A percentile compares a stretch with the other conserved stretches of the same genome.
phyloP scores from a whole-genome alignment of 108 stramenopile species.

The Mediolabrus comicus region DNA sequence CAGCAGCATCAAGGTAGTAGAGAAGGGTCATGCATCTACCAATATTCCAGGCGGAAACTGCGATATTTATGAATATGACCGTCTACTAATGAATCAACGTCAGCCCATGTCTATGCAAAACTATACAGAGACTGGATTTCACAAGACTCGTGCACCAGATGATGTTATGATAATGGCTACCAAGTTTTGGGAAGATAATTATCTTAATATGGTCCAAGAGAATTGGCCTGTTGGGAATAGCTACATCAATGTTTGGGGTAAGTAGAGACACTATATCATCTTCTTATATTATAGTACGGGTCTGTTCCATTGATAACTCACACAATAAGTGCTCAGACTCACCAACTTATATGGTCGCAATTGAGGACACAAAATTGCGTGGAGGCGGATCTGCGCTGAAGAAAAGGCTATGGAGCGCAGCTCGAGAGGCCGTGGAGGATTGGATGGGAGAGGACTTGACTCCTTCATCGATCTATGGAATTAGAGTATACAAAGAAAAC shows the following conservation, averaged over 20 bases:
- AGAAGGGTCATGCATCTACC: too few species aligned
- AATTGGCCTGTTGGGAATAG: conserved; percentile 57
- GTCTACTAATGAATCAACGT: conserved; percentile 52
- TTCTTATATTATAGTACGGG: conserved; percentile 35
- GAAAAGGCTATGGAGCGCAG: conserved; percentile 47
- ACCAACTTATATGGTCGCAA: conserved; percentile 35
- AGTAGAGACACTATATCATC: not conserved
- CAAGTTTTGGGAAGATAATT: conserved; percentile 56
- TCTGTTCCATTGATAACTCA: too few species aligned
- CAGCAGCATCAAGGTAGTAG: too few species aligned
- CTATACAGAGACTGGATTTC: conserved; percentile 57
- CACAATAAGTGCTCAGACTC: too few species aligned
- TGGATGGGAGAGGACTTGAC: conserved; percentile 68
- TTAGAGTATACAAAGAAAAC: conserved; percentile 59
- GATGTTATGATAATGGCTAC: conserved; percentile 31
- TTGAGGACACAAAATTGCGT: conserved; percentile 47
- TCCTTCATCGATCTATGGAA: conserved; percentile 70
- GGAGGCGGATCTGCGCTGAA: conserved; percentile 43
- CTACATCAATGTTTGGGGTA: conserved; percentile 28
- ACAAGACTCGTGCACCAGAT: conserved; percentile 51
- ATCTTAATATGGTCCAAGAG: conserved; percentile 38
- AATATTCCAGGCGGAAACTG: too few species aligned
- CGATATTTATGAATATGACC: conserved; percentile 57
- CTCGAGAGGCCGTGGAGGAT: conserved; percentile 53
- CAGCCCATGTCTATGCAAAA: conserved; percentile 47